Evolutionary conservation across 306 rosid genomes (phyloP), one percentile per base, ranked within the genome.

Genomic region (Vigna unguiculata): DNA sequence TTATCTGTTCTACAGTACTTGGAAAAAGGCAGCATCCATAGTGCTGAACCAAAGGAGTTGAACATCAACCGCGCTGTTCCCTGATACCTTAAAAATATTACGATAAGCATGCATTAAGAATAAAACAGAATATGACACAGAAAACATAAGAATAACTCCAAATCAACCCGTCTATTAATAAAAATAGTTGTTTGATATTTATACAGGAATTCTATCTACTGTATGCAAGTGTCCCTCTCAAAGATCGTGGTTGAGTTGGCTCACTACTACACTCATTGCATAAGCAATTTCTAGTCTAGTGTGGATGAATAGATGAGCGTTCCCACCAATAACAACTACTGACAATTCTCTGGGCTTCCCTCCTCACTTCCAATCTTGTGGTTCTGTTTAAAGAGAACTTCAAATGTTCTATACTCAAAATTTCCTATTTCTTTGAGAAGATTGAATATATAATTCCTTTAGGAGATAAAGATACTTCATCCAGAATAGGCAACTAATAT

Each of bases 1-100:
- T 83, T 78, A 64, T 92, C 91, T 67, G 83, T 84, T 83, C 88
- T 92, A 71, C 99, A 95, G 83, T 92, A 70, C 92, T 89, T 86
- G 59, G 99, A 95, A 89, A 92, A 87, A 41, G 99, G 99, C 97
- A 90, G 46, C 99, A 95, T 92, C 99, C 99, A 95, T 78, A 90
- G 55, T 30, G 99, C 80, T 62, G 99, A 95, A 82, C 81, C 90
- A 88, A 95, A 95, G 72, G 99, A 92, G 89, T 89, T 95, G 86
- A 88, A 80, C 97, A 95, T 86, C 89, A 80, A 55, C 36, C 98
- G 87, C 78, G 99, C 97, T 76, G 99, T 95, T 83, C 99, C 99
- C 99, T 95, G 96, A 83, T 80, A 81, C 86, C 90, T 78, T 84
- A 46, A 73, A 67, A 87, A 72, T 67, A 46, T 32, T 74, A 86